phyloP scores from a whole-genome alignment of 2,329 filamentous ascomycete genomes.

The Myriosclerotinia duriaeana region DNA sequence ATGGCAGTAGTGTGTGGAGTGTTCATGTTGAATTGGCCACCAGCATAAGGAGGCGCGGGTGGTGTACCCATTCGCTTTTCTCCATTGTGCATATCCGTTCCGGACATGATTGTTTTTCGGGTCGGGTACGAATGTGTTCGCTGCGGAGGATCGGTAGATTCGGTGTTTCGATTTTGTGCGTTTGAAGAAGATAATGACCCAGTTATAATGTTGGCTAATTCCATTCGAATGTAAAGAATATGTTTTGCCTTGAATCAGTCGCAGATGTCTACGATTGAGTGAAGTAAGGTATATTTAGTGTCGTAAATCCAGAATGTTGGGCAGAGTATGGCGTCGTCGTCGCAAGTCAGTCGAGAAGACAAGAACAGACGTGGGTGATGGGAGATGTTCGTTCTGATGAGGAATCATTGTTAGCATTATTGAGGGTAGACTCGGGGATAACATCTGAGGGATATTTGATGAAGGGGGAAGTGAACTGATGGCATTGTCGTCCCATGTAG shows the following conservation, averaged over 20 bases:
- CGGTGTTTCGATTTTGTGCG: constrained; percentile 34
- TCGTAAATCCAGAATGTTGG: constrained; percentile 26
- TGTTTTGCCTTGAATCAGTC: constrained; percentile 26
- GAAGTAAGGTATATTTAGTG: background rate
- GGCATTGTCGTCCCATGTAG: constrained; percentile 34
- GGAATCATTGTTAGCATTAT: constrained; percentile 30
- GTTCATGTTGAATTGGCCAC: constrained; percentile 33
- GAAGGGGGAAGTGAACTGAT: constrained; percentile 33
- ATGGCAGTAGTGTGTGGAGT: constrained; percentile 35
- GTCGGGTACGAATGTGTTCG: constrained; percentile 35
- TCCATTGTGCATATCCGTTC: constrained; percentile 32
- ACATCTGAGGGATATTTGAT: constrained; percentile 33
- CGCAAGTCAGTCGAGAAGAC: constrained; percentile 35
- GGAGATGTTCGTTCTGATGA: constrained; percentile 29
- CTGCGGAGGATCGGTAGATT: constrained; percentile 30
- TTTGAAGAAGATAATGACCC: constrained; percentile 31
- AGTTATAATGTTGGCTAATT: constrained; percentile 34
- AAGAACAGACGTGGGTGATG: constrained; percentile 31
- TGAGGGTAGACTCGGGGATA: constrained; percentile 28
- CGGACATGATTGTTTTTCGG: constrained; percentile 35
- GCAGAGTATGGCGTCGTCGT: constrained; percentile 26
- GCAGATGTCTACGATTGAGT: constrained; percentile 23
- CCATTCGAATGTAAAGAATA: constrained; percentile 26
- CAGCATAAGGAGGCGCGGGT: constrained; percentile 31
- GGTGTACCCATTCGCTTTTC: constrained; percentile 38